Evolutionary conservation across 495 filamentous ascomycete species (phyloP), one percentile per base, ranked within the genome.

Genomic region (Daldinia bambusicola): DNA sequence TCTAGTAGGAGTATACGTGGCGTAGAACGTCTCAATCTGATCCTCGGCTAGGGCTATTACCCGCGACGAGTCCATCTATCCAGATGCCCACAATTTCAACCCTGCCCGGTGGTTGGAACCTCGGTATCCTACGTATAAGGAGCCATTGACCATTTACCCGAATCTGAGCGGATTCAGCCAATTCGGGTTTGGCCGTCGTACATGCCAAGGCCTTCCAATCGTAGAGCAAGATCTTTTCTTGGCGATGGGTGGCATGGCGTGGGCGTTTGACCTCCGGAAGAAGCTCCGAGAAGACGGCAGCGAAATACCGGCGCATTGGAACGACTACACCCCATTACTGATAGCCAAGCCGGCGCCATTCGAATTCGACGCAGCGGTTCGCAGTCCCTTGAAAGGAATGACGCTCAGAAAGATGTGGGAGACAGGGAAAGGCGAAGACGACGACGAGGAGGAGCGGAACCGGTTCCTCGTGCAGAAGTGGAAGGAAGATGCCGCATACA

Each of bases 101-200:
- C 87, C 87, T 8, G 78, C 71, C 3, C 80, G 87, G 6, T 87
- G 86, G 81, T 62, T 88, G 32, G 80, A 81, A 62, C 79, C 87
- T 0, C 57, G 71, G 14, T 87, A 78, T 51, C 82, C 87, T 1
- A 88, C 85, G 2, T 89, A 84, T 75, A 81, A 82, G 55, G 86
- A 84, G 61, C 87, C 87, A 0, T 76, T 89, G 2, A 82, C 83
- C 0, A 34, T 79, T 32, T 82, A 84, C 70, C 87, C 87, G 4
- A 89, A 84, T 64, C 85, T 89, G 9, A 72, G 78, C 22, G 84
- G 84, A 56, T 84, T 80, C 73, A 86, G 83, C 30, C 82, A 85
- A 52, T 90, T 90, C 72, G 88, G 89, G 2, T 89, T 86, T 75
- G 89, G 89, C 0, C 82, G 86, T 1, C 83, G 89, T 22, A 84